A percentile compares a stretch with the other conserved stretches of the same genome.
Evolutionary conservation across 2,329 filamentous ascomycete species (phyloP).

Genomic region (Colletotrichum ledebouriae): DNA sequence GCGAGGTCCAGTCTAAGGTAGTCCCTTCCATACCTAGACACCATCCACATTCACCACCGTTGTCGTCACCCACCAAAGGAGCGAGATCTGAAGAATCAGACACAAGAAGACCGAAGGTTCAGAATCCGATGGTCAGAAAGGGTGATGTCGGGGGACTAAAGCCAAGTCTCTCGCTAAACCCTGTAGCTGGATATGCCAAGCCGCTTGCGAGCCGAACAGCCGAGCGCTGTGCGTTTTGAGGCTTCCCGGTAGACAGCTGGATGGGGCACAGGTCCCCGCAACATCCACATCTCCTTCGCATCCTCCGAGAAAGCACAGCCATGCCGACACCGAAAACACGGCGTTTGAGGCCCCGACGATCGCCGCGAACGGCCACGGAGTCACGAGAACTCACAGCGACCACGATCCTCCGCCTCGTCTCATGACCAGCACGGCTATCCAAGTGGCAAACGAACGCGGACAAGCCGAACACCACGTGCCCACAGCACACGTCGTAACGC

Average conservation of each 20-base stretch:
- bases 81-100: background rate
- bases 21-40: too few species aligned
- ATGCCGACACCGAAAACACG: conserved; percentile 34
- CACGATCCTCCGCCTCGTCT: conserved; percentile 2
- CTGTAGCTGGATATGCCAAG: conserved; percentile 23
- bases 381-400: background rate
- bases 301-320: conserved; percentile 27
- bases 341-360: conserved; percentile 15
- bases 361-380: conserved; percentile 9
- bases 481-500: background rate
- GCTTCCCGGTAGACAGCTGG: conserved; percentile 3
- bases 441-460: conserved; percentile 13
- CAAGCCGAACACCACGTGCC: conserved; percentile 33
- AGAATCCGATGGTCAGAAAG: too few species aligned
- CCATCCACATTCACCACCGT: too few species aligned
- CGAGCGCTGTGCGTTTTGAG: too few species aligned
- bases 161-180: conserved; percentile 32
- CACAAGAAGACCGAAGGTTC: too few species aligned
- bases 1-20: too few species aligned
- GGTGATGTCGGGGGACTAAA: conserved; percentile 29
- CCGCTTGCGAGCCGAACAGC: too few species aligned
- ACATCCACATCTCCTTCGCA: conserved; percentile 15
- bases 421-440: background rate
- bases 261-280: background rate
- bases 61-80: too few species aligned